Percentiles rank a stretch among this genome's conserved stretches.
Conservation (phyloP, 2,329 filamentous ascomycete species). For the Penicillium sumatraense region DNA sequence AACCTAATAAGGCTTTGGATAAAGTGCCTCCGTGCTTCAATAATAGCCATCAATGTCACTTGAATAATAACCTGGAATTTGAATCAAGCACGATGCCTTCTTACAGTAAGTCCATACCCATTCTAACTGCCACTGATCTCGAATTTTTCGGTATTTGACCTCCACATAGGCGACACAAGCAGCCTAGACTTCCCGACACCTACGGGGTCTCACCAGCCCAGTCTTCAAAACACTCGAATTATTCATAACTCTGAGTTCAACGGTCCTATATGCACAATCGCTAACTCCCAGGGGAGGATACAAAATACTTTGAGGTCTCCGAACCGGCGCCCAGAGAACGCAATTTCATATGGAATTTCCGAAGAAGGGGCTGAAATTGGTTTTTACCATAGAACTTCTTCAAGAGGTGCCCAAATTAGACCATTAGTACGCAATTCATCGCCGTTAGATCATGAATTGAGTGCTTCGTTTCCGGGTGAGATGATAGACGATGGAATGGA, state of each 20-base stretch:
- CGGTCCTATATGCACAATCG: not conserved
- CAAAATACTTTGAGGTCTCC: not conserved
- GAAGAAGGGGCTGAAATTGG: no score
- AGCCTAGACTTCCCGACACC: not conserved
- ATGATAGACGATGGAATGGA: conserved; percentile 22
- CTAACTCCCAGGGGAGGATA: not conserved
- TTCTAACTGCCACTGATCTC: not conserved
- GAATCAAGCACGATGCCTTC: no score
- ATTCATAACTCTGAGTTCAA: not conserved
- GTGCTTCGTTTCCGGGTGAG: conserved; percentile 12
- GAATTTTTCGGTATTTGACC: not conserved
- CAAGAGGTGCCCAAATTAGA: no score
- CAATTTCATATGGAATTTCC: no score
- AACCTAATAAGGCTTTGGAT: not conserved
- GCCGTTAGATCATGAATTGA: not conserved
- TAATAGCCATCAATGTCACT: not conserved
- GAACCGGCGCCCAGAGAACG: no score
- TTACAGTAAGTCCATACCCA: not conserved
- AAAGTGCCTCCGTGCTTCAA: not conserved
- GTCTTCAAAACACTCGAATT: not conserved
- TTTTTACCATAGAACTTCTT: not conserved
- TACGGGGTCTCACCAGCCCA: not conserved
- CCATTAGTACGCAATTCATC: no score
- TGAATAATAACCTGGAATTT: no score
- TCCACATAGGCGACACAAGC: not conserved